Evolutionary conservation across 495 filamentous ascomycete genomes (phyloP).

Genomic region (Xylaria castorea): DNA sequence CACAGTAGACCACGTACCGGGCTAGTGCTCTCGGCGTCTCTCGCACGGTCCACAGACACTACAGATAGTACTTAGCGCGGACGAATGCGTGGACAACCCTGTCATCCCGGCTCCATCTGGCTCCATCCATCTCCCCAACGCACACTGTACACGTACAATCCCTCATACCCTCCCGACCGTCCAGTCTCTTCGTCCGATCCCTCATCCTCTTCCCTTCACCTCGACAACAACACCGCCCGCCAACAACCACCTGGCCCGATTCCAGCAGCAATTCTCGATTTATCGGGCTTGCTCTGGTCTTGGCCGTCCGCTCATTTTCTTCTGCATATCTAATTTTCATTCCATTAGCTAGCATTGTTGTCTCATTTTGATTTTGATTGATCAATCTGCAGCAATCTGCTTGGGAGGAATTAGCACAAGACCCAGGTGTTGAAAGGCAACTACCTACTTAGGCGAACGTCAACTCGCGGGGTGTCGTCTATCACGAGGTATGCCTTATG

Average conservation of each 20-base stretch:
- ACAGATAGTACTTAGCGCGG: constrained; percentile 1
- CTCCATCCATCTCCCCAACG: not conserved
- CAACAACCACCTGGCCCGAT: constrained; percentile 51
- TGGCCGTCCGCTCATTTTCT: constrained; percentile 61
- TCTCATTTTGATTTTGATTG: constrained; percentile 36
- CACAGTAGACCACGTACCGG: not conserved
- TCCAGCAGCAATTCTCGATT: constrained; percentile 52
- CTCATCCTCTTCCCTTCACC: constrained; percentile 46
- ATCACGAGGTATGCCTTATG: constrained; percentile 18
- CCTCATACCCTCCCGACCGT: constrained; percentile 34
- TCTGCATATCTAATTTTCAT: constrained; percentile 35
- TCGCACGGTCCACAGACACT: constrained; percentile 20
- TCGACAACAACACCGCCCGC: constrained; percentile 34
- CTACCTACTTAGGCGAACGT: not conserved
- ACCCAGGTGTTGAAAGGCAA: constrained; percentile 3
- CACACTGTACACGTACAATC: constrained; percentile 28
- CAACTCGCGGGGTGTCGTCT: not conserved
- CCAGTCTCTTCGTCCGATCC: constrained; percentile 42
- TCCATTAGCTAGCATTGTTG: constrained; percentile 41
- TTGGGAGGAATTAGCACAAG: constrained; percentile 24
- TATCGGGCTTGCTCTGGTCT: constrained; percentile 56
- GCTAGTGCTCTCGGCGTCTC: constrained; percentile 17
- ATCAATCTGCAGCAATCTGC: constrained; percentile 23
- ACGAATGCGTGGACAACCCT: constrained; percentile 9
- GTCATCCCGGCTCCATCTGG: constrained; percentile 10